Evolutionary conservation across 1,139 yeast species (phyloP), one percentile per base, ranked within the genome.

Genomic region (Saccharomyces hybrid): DNA sequence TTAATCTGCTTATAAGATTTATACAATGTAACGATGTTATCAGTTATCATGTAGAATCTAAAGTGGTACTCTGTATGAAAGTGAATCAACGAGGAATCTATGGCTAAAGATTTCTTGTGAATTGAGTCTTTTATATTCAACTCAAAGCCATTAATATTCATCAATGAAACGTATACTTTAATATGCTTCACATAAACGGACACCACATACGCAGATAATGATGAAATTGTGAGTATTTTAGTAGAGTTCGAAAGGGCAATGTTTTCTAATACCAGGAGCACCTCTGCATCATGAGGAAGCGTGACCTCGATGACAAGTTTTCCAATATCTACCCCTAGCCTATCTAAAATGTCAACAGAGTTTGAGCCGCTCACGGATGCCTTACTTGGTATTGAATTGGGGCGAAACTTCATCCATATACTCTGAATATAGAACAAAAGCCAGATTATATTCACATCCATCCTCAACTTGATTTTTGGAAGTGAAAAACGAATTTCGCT

Each of bases 41-140:
- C 95, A 53, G 85, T 73, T 42, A 86, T 79, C 9, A 81, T 79
- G 67, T 84, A 85, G 56, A 86, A 79, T 54, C 83, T 74, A 62
- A 83, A 83, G 57, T 82, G 82, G 63, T 82, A 82, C 51, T 70
- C 73, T 2, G 70, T 64, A 42, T 62, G 66, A 1, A 69, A 48
- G 38, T 60, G 58, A 3, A 67, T 55, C 2, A 55, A 31, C 1
- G 63, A 56, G 1, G 67, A 52, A 1, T 53, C 46, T 2, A 64
- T 32, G 4, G 46, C 25, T 9, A 64, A 14, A 13, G 42, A 9
- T 14, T 60, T 52, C 0, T 52, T 51, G 1, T 50, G 27, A 0
- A 49, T n/a, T 5, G 52, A 8, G 2, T 53, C 51, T 13, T 49
- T 29, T 1, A 60, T 27, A 34, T 60, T 54, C 3, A 64, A 31